These are phyloP conservation scores for Euptelea pleiosperma DNA, from an alignment of 164 flowering plant species.

Conservation along the genomic window DNA sequence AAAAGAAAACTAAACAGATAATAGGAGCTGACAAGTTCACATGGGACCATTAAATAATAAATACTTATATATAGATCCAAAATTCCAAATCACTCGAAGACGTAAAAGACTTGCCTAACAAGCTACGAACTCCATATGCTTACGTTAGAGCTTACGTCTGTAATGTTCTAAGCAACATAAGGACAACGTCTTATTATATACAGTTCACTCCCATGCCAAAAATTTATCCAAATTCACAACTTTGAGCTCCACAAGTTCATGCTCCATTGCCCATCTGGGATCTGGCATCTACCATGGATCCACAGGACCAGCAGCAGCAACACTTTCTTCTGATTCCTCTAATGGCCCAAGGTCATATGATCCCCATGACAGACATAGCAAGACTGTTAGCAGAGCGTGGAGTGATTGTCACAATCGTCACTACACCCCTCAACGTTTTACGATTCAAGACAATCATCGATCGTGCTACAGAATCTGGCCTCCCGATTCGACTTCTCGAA, in stretches of 20 bases:
- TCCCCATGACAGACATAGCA: constrained; percentile 58
- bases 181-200: too few species aligned
- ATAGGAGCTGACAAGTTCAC: too few species aligned
- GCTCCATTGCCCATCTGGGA: too few species aligned
- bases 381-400: constrained; percentile 34
- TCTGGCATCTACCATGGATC: too few species aligned
- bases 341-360: constrained; percentile 31
- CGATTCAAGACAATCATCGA: constrained; percentile 18
- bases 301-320: constrained; percentile 4
- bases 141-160: too few species aligned
- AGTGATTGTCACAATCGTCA: constrained; percentile 36
- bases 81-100: too few species aligned
- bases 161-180: too few species aligned
- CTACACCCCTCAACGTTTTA: constrained; percentile 41
- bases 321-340: constrained; percentile 24
- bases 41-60: too few species aligned
- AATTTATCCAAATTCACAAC: not conserved
- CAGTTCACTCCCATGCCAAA: not conserved
- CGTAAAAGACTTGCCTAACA: too few species aligned
- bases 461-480: constrained; percentile 21
- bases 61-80: too few species aligned
- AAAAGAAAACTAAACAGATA: too few species aligned
- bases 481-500: constrained; percentile 20
- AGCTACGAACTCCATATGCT: too few species aligned
- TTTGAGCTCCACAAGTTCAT: not conserved